phyloP scores from a whole-genome alignment of 2,329 filamentous ascomycete species.

The Fusarium sp. region DNA sequence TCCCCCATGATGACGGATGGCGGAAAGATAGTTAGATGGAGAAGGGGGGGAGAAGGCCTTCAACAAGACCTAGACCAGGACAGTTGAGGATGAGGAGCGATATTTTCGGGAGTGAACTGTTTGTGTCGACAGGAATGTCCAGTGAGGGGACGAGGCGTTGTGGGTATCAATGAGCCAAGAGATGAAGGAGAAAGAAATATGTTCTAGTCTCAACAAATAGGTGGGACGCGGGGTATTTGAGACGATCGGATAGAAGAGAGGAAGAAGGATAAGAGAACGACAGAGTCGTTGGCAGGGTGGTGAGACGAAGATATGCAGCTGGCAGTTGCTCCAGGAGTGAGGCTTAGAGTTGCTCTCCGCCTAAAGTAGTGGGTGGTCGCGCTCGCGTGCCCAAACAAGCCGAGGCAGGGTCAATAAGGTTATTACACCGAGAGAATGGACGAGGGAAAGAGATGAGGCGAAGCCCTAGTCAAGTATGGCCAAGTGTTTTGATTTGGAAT shows the following conservation, averaged over 20 bases:
- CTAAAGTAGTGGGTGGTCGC: conserved; percentile 4
- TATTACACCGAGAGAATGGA: not conserved
- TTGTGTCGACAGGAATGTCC: not conserved
- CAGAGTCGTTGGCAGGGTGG: not conserved
- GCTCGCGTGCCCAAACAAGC: conserved; percentile 10
- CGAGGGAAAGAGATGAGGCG: conserved; percentile 8
- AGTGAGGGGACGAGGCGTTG: not conserved
- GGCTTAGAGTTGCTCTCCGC: conserved; percentile 34
- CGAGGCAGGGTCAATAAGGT: conserved; percentile 23
- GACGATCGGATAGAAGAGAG: not conserved
- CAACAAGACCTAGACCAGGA: not conserved
- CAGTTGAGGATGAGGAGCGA: not conserved
- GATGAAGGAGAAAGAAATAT: not conserved
- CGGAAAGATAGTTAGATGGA: not conserved
- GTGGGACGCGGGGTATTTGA: not conserved
- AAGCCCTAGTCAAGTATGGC: conserved; percentile 14
- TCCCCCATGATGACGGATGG: conserved; percentile 35
- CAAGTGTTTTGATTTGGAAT: not conserved
- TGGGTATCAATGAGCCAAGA: not conserved
- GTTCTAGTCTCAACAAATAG: not conserved
- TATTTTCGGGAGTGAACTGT: not conserved
- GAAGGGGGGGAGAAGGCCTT: not conserved
- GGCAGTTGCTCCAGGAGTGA: conserved; percentile 9
- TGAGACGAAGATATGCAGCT: conserved; percentile 17
- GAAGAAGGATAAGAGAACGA: not conserved